Percentiles rank a stretch among this genome's conserved stretches.
These are phyloP conservation scores for Penicillium expansum DNA, from an alignment of 2,329 filamentous ascomycete genomes.

Conservation along the genomic window DNA sequence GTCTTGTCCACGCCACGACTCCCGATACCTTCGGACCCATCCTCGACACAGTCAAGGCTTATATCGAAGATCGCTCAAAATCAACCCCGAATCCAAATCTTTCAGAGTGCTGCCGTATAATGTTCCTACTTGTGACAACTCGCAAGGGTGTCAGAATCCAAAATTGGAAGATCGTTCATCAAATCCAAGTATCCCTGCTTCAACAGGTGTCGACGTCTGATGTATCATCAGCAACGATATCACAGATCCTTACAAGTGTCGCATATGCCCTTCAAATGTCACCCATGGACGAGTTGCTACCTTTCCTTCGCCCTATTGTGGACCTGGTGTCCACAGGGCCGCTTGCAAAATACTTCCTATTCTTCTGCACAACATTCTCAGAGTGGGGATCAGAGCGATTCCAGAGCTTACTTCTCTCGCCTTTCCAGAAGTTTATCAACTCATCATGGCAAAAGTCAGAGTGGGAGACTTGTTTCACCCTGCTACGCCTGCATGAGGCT, in stretches of 20 bases:
- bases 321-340: constrained; percentile 63
- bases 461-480: constrained; percentile 64
- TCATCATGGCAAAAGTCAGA: constrained; percentile 69
- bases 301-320: constrained; percentile 64
- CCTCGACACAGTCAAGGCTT: constrained; percentile 59
- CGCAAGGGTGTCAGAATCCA: constrained; percentile 72
- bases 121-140: constrained; percentile 69
- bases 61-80: constrained; percentile 35
- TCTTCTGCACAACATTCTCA: constrained; percentile 79
- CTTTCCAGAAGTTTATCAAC: constrained; percentile 80
- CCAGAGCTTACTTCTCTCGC: constrained; percentile 70
- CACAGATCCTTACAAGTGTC: constrained; percentile 45
- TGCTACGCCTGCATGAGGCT: constrained; percentile 58
- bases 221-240: constrained; percentile 27
- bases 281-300: constrained; percentile 74
- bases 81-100: constrained; percentile 43
- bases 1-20: constrained; percentile 77
- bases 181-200: constrained; percentile 55
- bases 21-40: constrained; percentile 70
- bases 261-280: constrained; percentile 72
- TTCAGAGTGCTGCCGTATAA: constrained; percentile 38
- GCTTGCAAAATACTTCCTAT: constrained; percentile 71
- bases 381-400: constrained; percentile 73
- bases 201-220: constrained; percentile 33
- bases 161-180: constrained; percentile 67